Percentiles rank a stretch among this genome's conserved stretches.
Conservation (phyloP, 305 asterid genomes). For the Fraxinus sp. region DNA sequence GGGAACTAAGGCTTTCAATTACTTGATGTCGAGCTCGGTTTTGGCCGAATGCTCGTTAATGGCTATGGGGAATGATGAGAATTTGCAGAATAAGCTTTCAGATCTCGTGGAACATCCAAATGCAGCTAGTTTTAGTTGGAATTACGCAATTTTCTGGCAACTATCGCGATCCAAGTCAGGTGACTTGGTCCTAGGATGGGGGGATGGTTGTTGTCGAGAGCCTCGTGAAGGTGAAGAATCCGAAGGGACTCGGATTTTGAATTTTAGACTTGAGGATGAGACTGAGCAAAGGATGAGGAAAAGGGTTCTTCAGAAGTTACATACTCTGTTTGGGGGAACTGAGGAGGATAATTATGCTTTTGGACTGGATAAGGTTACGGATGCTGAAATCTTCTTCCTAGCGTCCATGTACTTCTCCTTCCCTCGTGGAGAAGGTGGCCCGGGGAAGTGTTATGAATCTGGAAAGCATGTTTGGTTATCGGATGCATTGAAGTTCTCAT, state of each 20-base stretch:
- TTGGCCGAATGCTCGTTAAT: constrained; percentile 61
- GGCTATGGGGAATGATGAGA: constrained; percentile 74
- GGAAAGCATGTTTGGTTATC: constrained; percentile 46
- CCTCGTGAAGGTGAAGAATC: constrained; percentile 67
- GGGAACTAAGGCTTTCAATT: constrained; percentile 58
- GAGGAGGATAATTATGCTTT: constrained; percentile 84
- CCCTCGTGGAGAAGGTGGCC: constrained; percentile 85
- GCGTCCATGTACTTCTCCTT: constrained; percentile 94
- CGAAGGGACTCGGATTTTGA: constrained; percentile 44
- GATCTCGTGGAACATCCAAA: constrained; percentile 85
- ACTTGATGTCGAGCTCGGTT: constrained; percentile 52
- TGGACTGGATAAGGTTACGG: constrained; percentile 89
- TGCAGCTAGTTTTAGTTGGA: constrained; percentile 66
- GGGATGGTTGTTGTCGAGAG: constrained; percentile 95
- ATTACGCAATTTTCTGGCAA: constrained; percentile 95
- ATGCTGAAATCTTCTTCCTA: constrained; percentile 89
- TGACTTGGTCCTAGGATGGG: constrained; percentile 88
- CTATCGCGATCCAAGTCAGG: constrained; percentile 81
- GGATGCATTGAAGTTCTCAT: constrained; percentile 27
- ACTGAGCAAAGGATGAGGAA: constrained; percentile 85
- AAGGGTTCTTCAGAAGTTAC: constrained; percentile 74
- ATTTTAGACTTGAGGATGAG: constrained; percentile 61
- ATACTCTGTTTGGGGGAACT: constrained; percentile 70
- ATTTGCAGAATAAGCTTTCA: constrained; percentile 80
- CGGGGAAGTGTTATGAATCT: constrained; percentile 60